Evolutionary conservation across 768 basidiomycete species (phyloP).

Genomic region (Kwoniella sp.): DNA sequence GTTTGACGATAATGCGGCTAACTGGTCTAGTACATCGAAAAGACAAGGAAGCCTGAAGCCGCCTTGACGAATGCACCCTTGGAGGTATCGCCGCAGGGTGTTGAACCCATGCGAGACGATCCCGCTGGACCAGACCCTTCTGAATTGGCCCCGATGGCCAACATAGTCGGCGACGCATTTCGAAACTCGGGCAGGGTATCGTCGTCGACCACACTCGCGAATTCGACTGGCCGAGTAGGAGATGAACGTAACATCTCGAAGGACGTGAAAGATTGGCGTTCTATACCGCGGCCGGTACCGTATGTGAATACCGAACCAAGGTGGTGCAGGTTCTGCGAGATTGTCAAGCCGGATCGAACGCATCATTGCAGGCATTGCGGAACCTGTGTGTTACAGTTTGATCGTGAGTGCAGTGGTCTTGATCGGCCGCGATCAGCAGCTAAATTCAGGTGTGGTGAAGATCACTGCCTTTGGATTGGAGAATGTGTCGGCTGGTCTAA

Average conservation of each 20-base stretch:
- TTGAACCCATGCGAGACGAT: background rate
- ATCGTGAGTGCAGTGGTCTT: slow-evolving; percentile 32
- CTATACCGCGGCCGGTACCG: slow-evolving; percentile 24
- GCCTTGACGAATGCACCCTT: too few species aligned
- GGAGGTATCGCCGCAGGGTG: too few species aligned
- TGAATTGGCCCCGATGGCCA: slow-evolving; percentile 29
- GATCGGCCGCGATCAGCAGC: background rate
- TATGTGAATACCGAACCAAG: slow-evolving; percentile 16
- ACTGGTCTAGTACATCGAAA: too few species aligned
- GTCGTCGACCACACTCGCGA: too few species aligned
- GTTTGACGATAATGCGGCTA: too few species aligned
- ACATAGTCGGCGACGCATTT: slow-evolving; percentile 9
- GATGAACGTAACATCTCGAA: too few species aligned
- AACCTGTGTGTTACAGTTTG: slow-evolving; percentile 45
- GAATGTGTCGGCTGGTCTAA: slow-evolving; percentile 91
- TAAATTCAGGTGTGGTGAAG: slow-evolving; percentile 9
- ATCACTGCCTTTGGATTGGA: slow-evolving; percentile 67
- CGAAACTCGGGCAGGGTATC: background rate
- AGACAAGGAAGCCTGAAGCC: too few species aligned
- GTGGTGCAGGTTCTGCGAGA: slow-evolving; percentile 44
- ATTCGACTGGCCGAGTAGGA: too few species aligned
- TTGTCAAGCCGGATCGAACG: slow-evolving; percentile 45
- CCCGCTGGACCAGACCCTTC: background rate
- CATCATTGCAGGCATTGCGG: slow-evolving; percentile 50
- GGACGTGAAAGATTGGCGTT: slow-evolving; percentile 21